These are phyloP conservation scores for Glycine tomentella DNA, from an alignment of 306 rosid species.

Conservation along the genomic window DNA sequence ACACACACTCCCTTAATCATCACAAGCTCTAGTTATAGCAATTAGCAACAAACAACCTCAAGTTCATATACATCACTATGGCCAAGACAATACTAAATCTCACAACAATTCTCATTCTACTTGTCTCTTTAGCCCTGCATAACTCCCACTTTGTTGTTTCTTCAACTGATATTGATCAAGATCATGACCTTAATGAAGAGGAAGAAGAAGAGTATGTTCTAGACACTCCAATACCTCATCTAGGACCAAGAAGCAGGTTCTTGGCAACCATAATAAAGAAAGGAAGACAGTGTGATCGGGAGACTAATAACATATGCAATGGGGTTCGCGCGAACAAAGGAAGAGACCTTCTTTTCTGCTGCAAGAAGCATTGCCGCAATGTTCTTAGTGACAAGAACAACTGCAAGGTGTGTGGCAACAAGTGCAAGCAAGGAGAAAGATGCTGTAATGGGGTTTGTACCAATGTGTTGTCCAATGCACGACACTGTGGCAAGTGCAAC, in stretches of 20 bases:
- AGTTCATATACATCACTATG: neutral
- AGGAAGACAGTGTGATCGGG: conserved; percentile 51
- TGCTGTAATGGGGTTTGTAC: conserved; percentile 69
- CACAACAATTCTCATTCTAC: conserved; percentile 56
- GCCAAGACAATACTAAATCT: conserved; percentile 50
- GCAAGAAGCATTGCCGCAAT: conserved; percentile 75
- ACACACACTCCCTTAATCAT: conserved; percentile 4
- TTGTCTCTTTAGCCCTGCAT: conserved; percentile 34
- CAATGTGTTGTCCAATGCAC: conserved; percentile 34
- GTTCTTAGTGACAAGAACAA: conserved; percentile 69
- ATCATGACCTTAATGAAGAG: conserved; percentile 19
- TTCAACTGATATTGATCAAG: conserved; percentile 18
- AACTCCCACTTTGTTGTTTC: conserved; percentile 42
- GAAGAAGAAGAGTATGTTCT: conserved; percentile 50
- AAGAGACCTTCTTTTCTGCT: conserved; percentile 61
- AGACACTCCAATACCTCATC: conserved; percentile 46
- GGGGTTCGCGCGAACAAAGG: conserved; percentile 70
- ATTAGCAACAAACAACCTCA: neutral
- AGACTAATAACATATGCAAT: conserved; percentile 55
- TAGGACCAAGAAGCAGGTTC: conserved; percentile 63
- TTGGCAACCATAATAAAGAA: conserved; percentile 54
- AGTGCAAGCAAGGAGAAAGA: conserved; percentile 59
- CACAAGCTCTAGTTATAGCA: neutral
- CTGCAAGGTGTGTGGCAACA: conserved; percentile 59
- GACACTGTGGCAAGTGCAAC: conserved; percentile 71